A percentile compares a stretch with the other conserved stretches of the same genome.
phyloP scores from a whole-genome alignment of 345 rosid species.

The Euclidium syriacum region DNA sequence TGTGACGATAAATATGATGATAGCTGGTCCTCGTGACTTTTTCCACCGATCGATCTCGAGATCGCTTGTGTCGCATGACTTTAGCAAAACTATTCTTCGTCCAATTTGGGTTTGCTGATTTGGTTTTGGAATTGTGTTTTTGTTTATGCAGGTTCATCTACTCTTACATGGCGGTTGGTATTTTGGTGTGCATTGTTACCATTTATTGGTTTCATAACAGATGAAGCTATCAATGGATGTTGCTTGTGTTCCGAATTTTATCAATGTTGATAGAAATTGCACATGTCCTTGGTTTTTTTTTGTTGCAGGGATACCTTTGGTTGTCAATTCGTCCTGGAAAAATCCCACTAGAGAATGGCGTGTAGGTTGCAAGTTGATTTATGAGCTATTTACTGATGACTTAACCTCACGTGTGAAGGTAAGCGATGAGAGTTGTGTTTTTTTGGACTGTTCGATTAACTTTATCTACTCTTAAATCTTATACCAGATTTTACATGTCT shows the following conservation, averaged over 20 bases:
- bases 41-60: no score
- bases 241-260: constrained; percentile 97
- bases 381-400: constrained; percentile 60
- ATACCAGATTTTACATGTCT: background rate
- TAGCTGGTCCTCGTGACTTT: no score
- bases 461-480: constrained; percentile 6
- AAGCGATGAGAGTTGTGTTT: background rate
- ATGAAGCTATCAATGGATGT: constrained; percentile 76
- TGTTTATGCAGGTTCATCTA: constrained; percentile 83
- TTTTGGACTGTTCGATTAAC: background rate
- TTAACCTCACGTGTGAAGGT: constrained; percentile 88
- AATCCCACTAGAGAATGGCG: constrained; percentile 95
- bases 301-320: constrained; percentile 53
- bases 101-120: constrained; percentile 4
- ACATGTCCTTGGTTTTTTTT: no score
- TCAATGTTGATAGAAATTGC: no score
- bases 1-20: no score
- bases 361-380: constrained; percentile 83
- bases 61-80: no score
- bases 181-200: constrained; percentile 59
- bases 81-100: background rate
- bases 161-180: constrained; percentile 83
- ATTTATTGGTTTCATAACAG: constrained; percentile 88
- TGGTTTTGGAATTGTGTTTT: background rate
- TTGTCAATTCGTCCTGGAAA: constrained; percentile 82